These are phyloP conservation scores for Ormosia emarginata DNA, from an alignment of 306 rosid genomes.

Conservation along the genomic window DNA sequence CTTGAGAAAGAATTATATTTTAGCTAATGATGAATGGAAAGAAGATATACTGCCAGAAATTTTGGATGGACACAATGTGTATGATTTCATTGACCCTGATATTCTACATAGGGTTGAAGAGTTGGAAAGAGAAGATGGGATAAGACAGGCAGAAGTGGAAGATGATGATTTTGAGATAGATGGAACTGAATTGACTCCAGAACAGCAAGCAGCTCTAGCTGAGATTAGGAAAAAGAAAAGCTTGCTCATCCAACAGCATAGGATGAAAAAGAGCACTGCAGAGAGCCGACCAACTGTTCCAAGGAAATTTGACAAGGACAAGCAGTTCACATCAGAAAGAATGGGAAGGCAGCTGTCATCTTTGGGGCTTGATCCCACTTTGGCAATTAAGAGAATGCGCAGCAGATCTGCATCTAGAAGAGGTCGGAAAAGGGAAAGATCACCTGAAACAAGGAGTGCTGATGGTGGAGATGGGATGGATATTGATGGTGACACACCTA, in stretches of 20 bases:
- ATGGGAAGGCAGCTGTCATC: conserved; percentile 83
- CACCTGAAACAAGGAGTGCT: conserved; percentile 39
- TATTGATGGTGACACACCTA: conserved; percentile 60
- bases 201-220: conserved; percentile 59
- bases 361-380: conserved; percentile 67
- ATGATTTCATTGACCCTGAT: conserved; percentile 79
- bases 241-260: conserved; percentile 65
- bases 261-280: conserved; percentile 85
- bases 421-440: conserved; percentile 80
- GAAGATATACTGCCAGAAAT: conserved; percentile 82
- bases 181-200: conserved; percentile 58
- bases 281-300: conserved; percentile 89
- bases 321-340: conserved; percentile 54
- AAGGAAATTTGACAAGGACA: conserved; percentile 74
- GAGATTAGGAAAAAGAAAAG: conserved; percentile 71
- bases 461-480: conserved; percentile 55
- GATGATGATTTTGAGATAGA: conserved; percentile 69
- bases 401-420: conserved; percentile 53
- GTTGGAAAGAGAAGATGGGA: conserved; percentile 78
- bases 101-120: conserved; percentile 74
- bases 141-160: conserved; percentile 44
- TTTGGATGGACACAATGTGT: conserved; percentile 87
- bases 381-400: conserved; percentile 65
- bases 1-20: conserved; percentile 67
- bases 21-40: conserved; percentile 85